Conservation (phyloP, 179 eudicot species). For the Beta corolliflora region DNA sequence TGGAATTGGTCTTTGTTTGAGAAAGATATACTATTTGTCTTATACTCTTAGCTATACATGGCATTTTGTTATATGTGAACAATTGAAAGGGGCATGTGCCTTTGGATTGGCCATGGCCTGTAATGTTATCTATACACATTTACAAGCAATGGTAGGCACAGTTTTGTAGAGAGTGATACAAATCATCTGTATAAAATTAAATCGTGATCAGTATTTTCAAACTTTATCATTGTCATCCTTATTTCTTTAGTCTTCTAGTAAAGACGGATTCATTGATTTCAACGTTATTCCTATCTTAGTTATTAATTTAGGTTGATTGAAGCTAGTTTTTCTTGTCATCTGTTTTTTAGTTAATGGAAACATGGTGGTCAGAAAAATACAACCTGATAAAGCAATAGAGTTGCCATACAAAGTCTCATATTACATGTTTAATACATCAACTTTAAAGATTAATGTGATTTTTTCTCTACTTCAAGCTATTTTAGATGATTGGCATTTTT, state of each 20-base stretch:
- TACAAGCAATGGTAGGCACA: background rate
- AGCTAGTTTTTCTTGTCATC: background rate
- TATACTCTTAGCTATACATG: background rate
- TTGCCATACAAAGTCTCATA: background rate
- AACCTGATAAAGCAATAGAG: background rate
- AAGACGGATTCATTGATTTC: background rate
- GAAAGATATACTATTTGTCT: background rate
- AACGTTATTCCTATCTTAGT: background rate
- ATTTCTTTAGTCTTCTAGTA: background rate
- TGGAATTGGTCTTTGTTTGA: conserved; percentile 5
- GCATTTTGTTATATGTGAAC: background rate
- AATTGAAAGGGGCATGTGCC: background rate
- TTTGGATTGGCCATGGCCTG: conserved; percentile 11
- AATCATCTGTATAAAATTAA: background rate
- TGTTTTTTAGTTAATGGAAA: background rate
- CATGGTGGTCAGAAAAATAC: background rate
- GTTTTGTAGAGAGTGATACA: no score
- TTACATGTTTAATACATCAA: background rate
- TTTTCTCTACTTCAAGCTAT: background rate
- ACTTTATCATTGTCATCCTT: background rate
- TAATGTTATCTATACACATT: background rate
- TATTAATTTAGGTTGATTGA: no score
- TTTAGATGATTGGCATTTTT: background rate
- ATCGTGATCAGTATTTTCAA: background rate
- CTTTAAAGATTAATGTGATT: background rate